These are phyloP conservation scores for Salix udensis DNA, from an alignment of 345 rosid genomes.

Conservation along the genomic window DNA sequence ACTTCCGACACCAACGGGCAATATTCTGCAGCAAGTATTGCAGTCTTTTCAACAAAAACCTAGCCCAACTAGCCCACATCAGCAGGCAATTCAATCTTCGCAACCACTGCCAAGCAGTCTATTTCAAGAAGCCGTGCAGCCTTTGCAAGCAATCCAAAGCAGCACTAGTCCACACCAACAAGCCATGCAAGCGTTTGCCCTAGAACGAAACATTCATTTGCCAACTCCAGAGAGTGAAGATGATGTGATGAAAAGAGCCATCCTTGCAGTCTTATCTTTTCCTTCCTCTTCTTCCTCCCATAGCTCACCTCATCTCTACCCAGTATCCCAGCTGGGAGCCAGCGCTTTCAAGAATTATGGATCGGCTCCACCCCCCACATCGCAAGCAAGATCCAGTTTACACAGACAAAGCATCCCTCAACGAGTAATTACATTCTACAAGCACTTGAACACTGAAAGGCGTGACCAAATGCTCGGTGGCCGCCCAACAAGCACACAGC, in stretches of 20 bases:
- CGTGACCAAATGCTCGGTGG: constrained; percentile 34
- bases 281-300: constrained; percentile 29
- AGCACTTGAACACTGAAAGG: constrained; percentile 30
- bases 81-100: constrained; percentile 4
- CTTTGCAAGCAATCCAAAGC: neutral
- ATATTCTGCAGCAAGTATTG: constrained; percentile 2
- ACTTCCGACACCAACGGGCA: neutral
- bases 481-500: constrained; percentile 49
- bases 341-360: constrained; percentile 53
- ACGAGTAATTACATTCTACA: constrained; percentile 46
- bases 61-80: neutral
- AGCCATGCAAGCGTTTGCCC: constrained; percentile 32
- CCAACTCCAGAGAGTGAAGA: constrained; percentile 45
- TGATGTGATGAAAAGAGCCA: constrained; percentile 17
- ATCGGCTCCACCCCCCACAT: constrained; percentile 1
- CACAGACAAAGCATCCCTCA: constrained; percentile 45
- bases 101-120: neutral
- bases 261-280: neutral
- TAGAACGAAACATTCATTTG: constrained; percentile 23
- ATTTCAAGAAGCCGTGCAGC: neutral
- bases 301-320: constrained; percentile 13
- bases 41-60: neutral
- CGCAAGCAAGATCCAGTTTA: constrained; percentile 5
- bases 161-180: constrained; percentile 31
- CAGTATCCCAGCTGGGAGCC: neutral